Evolutionary conservation across 306 rosid species (phyloP).

Genomic region (Parietaria judaica): DNA sequence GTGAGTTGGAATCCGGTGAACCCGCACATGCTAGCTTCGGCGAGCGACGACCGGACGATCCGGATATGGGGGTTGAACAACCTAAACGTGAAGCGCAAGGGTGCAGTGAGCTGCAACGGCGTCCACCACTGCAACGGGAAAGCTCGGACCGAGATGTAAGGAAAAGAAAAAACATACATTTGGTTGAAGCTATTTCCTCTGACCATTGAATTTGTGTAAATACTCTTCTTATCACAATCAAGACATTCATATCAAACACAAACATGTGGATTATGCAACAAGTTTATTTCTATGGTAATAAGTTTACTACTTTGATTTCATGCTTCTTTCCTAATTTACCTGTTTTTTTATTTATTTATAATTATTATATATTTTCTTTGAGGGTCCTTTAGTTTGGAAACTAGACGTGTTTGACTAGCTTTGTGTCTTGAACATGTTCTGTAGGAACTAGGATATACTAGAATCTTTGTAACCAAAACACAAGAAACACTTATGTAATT

Average conservation of each 20-base stretch:
- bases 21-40: conserved; percentile 95
- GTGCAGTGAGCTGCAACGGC: conserved; percentile 50
- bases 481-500: too few relatives aligned
- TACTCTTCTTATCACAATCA: conserved; percentile 44
- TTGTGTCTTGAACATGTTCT: too few relatives aligned
- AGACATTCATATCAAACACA: conserved; percentile 62
- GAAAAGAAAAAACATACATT: conserved; percentile 13
- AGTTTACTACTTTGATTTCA: conserved; percentile 25
- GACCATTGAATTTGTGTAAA: conserved; percentile 72
- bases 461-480: too few relatives aligned
- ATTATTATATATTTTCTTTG: too few relatives aligned
- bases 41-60: conserved; percentile 90
- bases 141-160: conserved; percentile 29
- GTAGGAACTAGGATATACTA: too few relatives aligned
- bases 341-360: background rate
- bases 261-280: conserved; percentile 54
- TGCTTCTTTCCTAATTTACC: background rate
- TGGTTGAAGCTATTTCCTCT: conserved; percentile 34
- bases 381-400: too few relatives aligned
- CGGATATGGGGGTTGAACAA: conserved; percentile 88
- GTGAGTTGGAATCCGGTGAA: conserved; percentile 97
- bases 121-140: conserved; percentile 78
- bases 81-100: conserved; percentile 45
- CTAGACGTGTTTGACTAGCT: too few relatives aligned
- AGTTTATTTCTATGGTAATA: conserved; percentile 35